Evolutionary conservation across 2,329 filamentous ascomycete species (phyloP), one percentile per base, ranked within the genome.

Genomic region (Pseudogymnoascus sp.): DNA sequence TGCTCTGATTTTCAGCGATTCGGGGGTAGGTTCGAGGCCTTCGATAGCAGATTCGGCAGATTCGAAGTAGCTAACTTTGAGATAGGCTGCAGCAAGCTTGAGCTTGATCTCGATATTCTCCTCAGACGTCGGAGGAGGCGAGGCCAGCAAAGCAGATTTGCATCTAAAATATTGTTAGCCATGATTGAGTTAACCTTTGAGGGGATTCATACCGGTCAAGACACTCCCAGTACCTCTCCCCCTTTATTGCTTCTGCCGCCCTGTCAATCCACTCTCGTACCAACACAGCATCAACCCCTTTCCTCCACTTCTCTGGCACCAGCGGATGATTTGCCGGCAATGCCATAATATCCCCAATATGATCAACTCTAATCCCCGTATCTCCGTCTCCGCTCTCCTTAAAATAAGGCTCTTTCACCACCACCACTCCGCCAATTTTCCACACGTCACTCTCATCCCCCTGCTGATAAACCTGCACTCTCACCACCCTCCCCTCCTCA

Each of bases 11-110:
- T 35, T 33, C 11, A 53, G 28, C 4, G 11, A 53, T 35, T 53
- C 47, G 4, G 47, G 28, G 28, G n/a, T 53, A 3, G 28, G 9
- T 2, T 35, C 47, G 65, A 70, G 9, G 59, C 65, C 7, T 61
- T 72, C 61, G 81, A 86, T 68, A 78, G 84, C 18, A 88, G 84
- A 83, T 88, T 88, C 66, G 85, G 88, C 66, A 88, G 85, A 85
- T 87, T 87, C 65, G 86, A 88, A 68, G 84, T 82, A 71, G 85
- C 83, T 0, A 84, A 84, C 0, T 87, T 86, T 67, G 84, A 88
- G 68, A 80, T 88, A 66, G 87, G 83, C 73, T 86, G 83, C 67
- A 84, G 87, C 71, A 85, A 87, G 66, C 68, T 68, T 63, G 68
- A 68, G 25, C 15, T 53, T 53, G n/a, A 53, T 53, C 15, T 53